Percentiles rank a stretch among this genome's conserved stretches.
phyloP scores from a whole-genome alignment of 208 protist genomes.

The Leishmania mexicana region DNA sequence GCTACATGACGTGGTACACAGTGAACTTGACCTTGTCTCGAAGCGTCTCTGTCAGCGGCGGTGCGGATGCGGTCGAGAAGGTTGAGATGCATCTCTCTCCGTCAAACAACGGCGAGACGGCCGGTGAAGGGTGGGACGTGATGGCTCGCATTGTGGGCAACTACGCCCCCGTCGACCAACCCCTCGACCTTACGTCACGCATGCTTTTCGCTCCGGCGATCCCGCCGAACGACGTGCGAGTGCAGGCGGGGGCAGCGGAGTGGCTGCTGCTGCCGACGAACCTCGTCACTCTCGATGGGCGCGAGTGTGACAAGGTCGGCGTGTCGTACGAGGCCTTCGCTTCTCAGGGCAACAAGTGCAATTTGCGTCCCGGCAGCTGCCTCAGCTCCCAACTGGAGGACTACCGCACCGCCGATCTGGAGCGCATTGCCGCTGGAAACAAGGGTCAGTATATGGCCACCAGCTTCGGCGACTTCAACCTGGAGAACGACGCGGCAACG shows the following conservation, averaged over 20 bases:
- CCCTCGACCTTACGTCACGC: conserved; percentile 51
- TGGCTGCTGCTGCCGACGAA: conserved; percentile 77
- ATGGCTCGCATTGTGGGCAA: conserved; percentile 72
- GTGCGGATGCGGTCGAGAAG: background rate
- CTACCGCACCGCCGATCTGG: conserved; percentile 59
- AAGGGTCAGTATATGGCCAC: conserved; percentile 64
- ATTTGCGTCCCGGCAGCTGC: conserved; percentile 63
- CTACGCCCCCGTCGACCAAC: conserved; percentile 55
- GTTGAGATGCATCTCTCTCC: conserved; percentile 57
- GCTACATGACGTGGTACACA: conserved; percentile 57
- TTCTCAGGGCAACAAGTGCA: conserved; percentile 73
- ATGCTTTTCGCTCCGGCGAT: conserved; percentile 80
- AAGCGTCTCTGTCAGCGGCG: conserved; percentile 18
- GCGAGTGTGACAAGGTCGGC: conserved; percentile 89
- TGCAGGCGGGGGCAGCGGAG: conserved; percentile 56
- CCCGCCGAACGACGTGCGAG: conserved; percentile 39
- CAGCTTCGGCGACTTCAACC: conserved; percentile 53
- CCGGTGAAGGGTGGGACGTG: conserved; percentile 41
- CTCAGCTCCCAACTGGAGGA: conserved; percentile 83
- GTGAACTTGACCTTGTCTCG: conserved; percentile 56
- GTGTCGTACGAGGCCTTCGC: conserved; percentile 90
- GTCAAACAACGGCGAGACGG: conserved; percentile 34
- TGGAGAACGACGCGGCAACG: conserved; percentile 16
- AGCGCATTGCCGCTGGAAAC: conserved; percentile 39
- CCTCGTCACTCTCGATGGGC: conserved; percentile 71